Percentiles rank a stretch among this genome's conserved stretches.
These are phyloP conservation scores for Colletotrichum trifolii DNA, from an alignment of 2,329 filamentous ascomycete genomes.

Conservation along the genomic window DNA sequence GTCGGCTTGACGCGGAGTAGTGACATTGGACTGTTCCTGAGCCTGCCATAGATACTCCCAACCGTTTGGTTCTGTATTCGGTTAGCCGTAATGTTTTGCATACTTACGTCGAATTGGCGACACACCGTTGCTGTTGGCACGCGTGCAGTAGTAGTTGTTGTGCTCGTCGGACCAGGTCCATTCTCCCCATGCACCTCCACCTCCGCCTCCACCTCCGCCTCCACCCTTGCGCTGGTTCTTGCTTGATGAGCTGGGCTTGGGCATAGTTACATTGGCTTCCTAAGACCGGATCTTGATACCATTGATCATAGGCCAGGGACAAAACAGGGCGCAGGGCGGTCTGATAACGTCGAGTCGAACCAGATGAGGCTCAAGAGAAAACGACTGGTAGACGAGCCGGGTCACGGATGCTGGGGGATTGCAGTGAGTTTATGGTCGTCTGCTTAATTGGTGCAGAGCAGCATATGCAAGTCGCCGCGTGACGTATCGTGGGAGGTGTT, in stretches of 20 bases:
- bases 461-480: slow-evolving; percentile 25
- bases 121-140: slow-evolving; percentile 44
- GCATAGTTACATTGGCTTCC: slow-evolving; percentile 42
- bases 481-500: slow-evolving; percentile 30
- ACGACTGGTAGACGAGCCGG: slow-evolving; percentile 22
- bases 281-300: neutral
- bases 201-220: slow-evolving; percentile 16
- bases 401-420: slow-evolving; percentile 19
- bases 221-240: slow-evolving; percentile 41
- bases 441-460: slow-evolving; percentile 29
- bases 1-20: slow-evolving; percentile 41
- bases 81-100: slow-evolving; percentile 8
- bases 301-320: slow-evolving; percentile 10
- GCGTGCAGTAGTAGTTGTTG: slow-evolving; percentile 43
- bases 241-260: slow-evolving; percentile 39
- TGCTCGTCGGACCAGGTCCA: slow-evolving; percentile 45
- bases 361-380: slow-evolving; percentile 25
- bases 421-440: slow-evolving; percentile 22
- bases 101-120: neutral
- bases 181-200: slow-evolving; percentile 38
- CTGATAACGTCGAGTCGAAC: slow-evolving; percentile 5
- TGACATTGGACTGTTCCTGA: slow-evolving; percentile 16
- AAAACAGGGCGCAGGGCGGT: slow-evolving; percentile 1
- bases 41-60: slow-evolving; percentile 42
- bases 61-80: slow-evolving; percentile 37